These are phyloP conservation scores for Mallotus repandus DNA, from an alignment of 441 rosid genomes.

Conservation along the genomic window DNA sequence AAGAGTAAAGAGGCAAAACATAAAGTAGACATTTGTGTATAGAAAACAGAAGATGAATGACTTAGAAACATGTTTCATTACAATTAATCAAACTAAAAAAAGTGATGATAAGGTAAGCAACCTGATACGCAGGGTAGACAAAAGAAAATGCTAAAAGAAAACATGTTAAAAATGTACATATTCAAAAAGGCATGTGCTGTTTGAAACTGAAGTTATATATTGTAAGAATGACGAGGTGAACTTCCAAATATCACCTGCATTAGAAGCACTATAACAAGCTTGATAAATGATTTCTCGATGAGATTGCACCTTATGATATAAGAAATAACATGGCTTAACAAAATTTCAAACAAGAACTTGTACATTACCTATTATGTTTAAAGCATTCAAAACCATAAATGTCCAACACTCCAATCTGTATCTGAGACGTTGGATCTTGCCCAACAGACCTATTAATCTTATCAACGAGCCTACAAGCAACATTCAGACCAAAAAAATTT, in stretches of 20 bases:
- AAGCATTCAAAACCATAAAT: constrained; percentile 98
- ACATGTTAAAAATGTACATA: not conserved
- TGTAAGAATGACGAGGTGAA: not conserved
- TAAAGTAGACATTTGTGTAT: not conserved
- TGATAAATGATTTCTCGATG: not conserved
- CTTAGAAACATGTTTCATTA: not conserved
- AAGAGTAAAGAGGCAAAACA: not conserved
- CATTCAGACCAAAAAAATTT: constrained; percentile 20
- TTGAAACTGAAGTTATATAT: not conserved
- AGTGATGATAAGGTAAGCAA: constrained; percentile 3
- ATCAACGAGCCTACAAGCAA: constrained; percentile 74
- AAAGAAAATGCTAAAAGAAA: not conserved
- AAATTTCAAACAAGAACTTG: not conserved
- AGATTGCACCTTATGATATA: not conserved
- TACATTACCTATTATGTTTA: constrained; percentile 70
- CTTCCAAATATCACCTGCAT: not conserved
- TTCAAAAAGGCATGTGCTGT: not conserved
- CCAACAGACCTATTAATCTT: constrained; percentile 90
- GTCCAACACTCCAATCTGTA: constrained; percentile 90
- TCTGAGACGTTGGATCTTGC: constrained; percentile 68
- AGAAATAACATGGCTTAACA: not conserved
- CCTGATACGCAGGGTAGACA: not conserved
- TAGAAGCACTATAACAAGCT: constrained; percentile 3
- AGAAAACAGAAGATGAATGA: not conserved
- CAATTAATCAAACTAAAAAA: not conserved